Conservation (phyloP, 179 eudicot genomes). For the Drosera spatulata region DNA sequence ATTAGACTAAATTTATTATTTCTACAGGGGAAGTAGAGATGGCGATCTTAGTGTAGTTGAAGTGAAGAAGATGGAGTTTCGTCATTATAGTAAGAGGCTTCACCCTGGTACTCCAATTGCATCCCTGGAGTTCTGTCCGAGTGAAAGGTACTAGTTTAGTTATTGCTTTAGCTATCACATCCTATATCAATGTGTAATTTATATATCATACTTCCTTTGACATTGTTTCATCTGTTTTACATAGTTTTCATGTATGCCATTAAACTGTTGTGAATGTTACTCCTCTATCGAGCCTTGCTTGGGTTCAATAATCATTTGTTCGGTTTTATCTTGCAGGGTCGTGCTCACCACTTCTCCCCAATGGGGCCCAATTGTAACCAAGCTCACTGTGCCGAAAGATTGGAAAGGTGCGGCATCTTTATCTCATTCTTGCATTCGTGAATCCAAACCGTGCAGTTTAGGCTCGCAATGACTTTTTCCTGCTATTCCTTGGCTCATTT, state of each 20-base stretch:
- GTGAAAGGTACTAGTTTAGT: constrained; percentile 48
- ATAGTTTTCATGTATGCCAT: no score
- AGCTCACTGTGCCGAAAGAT: constrained; percentile 81
- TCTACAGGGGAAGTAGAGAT: constrained; percentile 83
- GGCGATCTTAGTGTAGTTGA: constrained; percentile 90
- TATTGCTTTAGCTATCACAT: background rate
- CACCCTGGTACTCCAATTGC: constrained; percentile 70
- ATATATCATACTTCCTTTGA: no score
- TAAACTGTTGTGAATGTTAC: no score
- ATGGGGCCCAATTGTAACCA: constrained; percentile 88
- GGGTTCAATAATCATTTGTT: background rate
- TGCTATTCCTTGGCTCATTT: background rate
- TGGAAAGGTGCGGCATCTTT: constrained; percentile 74
- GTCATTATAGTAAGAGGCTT: constrained; percentile 83
- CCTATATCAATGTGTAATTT: no score
- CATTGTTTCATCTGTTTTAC: no score
- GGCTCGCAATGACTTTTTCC: background rate
- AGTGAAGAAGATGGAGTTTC: constrained; percentile 69
- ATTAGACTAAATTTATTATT: background rate
- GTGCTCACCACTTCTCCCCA: constrained; percentile 65
- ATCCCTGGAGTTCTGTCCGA: constrained; percentile 81
- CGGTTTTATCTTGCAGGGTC: constrained; percentile 43
- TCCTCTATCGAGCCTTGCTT: no score
- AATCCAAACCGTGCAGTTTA: background rate
- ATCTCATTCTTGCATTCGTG: background rate